These are phyloP conservation scores for Globisporangium sylvaticum DNA, from an alignment of 352 stramenopile species.

Conservation along the genomic window DNA sequence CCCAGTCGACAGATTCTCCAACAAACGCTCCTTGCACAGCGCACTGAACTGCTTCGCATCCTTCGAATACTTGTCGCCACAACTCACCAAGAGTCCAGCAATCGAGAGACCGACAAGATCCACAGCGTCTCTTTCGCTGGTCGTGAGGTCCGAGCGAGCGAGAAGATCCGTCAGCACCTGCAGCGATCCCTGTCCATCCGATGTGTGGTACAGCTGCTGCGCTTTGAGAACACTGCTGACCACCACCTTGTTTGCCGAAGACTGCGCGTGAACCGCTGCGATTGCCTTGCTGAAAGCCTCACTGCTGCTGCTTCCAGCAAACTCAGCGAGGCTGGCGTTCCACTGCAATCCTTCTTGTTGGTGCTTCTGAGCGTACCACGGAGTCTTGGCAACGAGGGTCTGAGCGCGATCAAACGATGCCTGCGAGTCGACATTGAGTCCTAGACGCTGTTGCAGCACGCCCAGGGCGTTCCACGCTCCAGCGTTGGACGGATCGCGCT, in stretches of 20 bases:
- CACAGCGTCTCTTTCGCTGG: conserved; percentile 20
- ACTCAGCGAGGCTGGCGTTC: conserved; percentile 33
- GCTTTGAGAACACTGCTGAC: conserved; percentile 3
- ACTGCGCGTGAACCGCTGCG: conserved; percentile 1
- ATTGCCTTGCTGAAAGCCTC: conserved; percentile 6
- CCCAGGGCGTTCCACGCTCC: conserved; percentile 61
- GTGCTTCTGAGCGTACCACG: neutral
- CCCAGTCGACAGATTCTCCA: conserved; percentile 2
- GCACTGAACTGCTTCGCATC: conserved; percentile 16
- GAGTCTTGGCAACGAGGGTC: conserved; percentile 5
- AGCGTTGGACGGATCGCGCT: conserved; percentile 63
- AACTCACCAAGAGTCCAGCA: conserved; percentile 22
- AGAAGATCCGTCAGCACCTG: conserved; percentile 6
- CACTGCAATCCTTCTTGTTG: conserved; percentile 25
- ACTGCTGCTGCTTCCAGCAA: conserved; percentile 12
- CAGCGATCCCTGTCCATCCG: conserved; percentile 2
- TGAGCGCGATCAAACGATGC: conserved; percentile 26
- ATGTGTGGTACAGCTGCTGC: conserved; percentile 10
- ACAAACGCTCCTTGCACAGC: conserved; percentile 30
- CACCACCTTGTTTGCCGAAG: neutral
- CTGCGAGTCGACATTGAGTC: conserved; percentile 35
- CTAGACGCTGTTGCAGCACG: conserved; percentile 55
- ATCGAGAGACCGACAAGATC: conserved; percentile 35
- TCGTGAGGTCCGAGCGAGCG: neutral
- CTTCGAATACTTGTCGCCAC: neutral